Conservation (phyloP, 768 basidiomycete genomes). For the Aureoboletus auriporus region DNA sequence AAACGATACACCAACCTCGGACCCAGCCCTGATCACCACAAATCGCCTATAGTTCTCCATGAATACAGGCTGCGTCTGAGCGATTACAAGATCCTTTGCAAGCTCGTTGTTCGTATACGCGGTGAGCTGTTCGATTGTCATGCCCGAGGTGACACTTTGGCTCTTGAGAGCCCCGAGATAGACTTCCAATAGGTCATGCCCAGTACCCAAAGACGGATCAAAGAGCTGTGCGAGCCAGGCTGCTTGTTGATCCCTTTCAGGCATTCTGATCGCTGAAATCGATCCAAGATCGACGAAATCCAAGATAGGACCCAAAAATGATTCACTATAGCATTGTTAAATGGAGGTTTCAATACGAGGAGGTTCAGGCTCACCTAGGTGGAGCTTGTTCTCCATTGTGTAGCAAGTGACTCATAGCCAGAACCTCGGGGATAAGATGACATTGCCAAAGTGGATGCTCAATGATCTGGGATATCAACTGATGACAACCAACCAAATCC, state of each 20-base stretch:
- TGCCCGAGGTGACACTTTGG: conserved; percentile 29
- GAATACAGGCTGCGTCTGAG: conserved; percentile 62
- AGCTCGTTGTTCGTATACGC: conserved; percentile 44
- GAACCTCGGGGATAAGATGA: conserved; percentile 60
- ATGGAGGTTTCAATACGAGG: neutral
- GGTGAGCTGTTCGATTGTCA: conserved; percentile 32
- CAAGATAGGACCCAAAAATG: conserved; percentile 19
- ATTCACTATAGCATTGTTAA: conserved; percentile 6
- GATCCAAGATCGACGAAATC: conserved; percentile 47
- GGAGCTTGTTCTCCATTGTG: neutral
- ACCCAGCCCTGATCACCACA: conserved; percentile 48
- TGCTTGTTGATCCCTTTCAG: conserved; percentile 34
- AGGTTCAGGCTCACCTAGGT: conserved; percentile 8
- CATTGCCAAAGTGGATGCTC: conserved; percentile 67
- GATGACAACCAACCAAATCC: conserved; percentile 45
- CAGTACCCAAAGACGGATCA: conserved; percentile 14
- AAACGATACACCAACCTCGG: conserved; percentile 23
- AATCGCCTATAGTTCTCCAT: conserved; percentile 63
- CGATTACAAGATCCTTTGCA: conserved; percentile 41
- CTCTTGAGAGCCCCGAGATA: conserved; percentile 30
- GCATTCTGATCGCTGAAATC: conserved; percentile 50
- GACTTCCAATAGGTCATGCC: conserved; percentile 38
- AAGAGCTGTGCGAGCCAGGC: conserved; percentile 23
- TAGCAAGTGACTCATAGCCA: conserved; percentile 41
- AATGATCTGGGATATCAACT: conserved; percentile 47